Evolutionary conservation across 1,284 basidiomycete genomes (phyloP), one percentile per base, ranked within the genome.

Genomic region (Ganoderma sinense): DNA sequence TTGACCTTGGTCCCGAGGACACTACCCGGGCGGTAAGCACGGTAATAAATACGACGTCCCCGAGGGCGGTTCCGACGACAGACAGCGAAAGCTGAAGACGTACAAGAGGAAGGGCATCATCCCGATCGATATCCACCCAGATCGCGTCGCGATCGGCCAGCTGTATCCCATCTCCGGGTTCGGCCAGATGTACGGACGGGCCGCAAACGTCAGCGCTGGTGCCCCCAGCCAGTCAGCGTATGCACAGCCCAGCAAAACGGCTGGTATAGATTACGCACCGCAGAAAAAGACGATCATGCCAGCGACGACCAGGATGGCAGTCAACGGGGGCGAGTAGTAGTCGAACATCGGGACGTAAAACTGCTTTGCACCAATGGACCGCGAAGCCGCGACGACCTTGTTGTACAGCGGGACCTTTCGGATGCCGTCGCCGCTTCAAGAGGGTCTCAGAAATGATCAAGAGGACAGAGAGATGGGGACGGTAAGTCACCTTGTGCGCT

Each of bases 1-100:
- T 84, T 85, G 65, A 81, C 76, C 66, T 85, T 85, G n/a, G 80
- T 80, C 2, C 80, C 81, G 71, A 85, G 81, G 1, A 78, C 79
- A 36, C 80, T 81, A 62, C n/a, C n/a, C n/a, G n/a, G n/a, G n/a
- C n/a, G n/a, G n/a, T n/a, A n/a, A n/a, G n/a, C n/a, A n/a, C n/a
- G n/a, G n/a, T n/a, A n/a, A n/a, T n/a, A n/a, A n/a, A n/a, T n/a
- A n/a, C n/a, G n/a, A n/a, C n/a, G n/a, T n/a, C n/a, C n/a, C n/a
- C n/a, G n/a, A n/a, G n/a, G n/a, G n/a, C n/a, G n/a, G n/a, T n/a
- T n/a, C n/a, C n/a, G 6, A 7, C 36, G 23, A 39, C 20, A 23
- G 23, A 31, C 18, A n/a, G 67, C 14, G 33, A 48, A 20, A 8
- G 53, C 43, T 72, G 45, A 8, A 58, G 40, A 73, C 77, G 55